These are phyloP conservation scores for Pyropia haitanensis DNA, from an alignment of 23 red algal species.

Conservation along the genomic window DNA sequence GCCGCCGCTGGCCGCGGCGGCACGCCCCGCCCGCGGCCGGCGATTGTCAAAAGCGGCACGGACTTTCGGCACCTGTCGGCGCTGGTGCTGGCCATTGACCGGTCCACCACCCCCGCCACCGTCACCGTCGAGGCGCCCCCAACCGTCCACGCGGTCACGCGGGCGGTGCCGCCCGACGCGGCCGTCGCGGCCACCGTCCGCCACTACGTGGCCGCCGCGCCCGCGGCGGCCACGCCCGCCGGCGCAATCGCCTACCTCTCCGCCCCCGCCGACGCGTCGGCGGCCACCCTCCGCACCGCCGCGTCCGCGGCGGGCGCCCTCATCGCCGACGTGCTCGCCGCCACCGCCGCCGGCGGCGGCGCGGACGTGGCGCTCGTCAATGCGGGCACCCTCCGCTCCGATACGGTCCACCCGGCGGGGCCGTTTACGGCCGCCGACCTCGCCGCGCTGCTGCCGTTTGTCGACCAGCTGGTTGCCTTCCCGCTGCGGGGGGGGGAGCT, in stretches of 20 bases:
- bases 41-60: conserved; percentile 41
- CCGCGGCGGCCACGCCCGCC: background rate
- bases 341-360: conserved; percentile 16
- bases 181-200: background rate
- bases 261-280: background rate
- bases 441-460: conserved; percentile 31
- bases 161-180: background rate
- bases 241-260: background rate
- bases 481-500: conserved; percentile 17
- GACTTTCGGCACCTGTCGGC: conserved; percentile 45
- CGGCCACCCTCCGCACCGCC: background rate
- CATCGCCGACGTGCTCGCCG: background rate
- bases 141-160: background rate
- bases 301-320: background rate
- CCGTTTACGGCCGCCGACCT: conserved; percentile 19
- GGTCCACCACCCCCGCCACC: background rate
- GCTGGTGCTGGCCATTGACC: background rate
- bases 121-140: background rate
- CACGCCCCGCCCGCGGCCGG: background rate
- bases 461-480: conserved; percentile 17
- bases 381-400: conserved; percentile 49
- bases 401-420: conserved; percentile 23
- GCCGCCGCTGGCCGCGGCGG: conserved; percentile 15
- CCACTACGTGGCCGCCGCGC: background rate
- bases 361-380: conserved; percentile 41